Evolutionary conservation across 2,329 filamentous ascomycete species (phyloP), one percentile per base, ranked within the genome.

Genomic region (Cladosporium sp.): DNA sequence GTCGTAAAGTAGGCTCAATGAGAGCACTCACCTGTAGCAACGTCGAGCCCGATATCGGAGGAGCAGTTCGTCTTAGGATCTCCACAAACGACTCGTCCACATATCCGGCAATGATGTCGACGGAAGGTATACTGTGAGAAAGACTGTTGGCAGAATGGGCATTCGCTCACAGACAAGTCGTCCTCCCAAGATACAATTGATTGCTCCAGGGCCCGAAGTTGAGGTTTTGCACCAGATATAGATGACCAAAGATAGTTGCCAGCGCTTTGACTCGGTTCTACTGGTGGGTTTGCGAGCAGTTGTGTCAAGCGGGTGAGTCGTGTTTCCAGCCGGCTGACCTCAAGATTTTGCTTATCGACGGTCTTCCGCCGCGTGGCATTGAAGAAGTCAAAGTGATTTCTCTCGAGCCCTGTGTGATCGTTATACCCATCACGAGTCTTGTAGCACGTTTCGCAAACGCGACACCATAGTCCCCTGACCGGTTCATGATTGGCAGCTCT

Each of bases 391-490:
- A 85, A 92, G 66, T 92, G 88, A 67, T 96, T 87, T 60, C 86
- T 80, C 59, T 86, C 78, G 2, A 87, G 73, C 0, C 92, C 84
- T 74, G 60, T 62, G 51, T 68, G 66, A 59, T 99, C 92, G 70
- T 95, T 96, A 75, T 99, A 99, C 3, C 94, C 94, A 25, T 92
- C 90, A 67, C 94, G 84, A 54, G 92, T 96, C 77, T 97, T 97
- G 77, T 94, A 99, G 76, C 94, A 99, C n/a, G 94, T 97, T 77
- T 99, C 94, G 71, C 94, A 99, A 1, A 97, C 93, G 54, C 94
- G 80, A 67, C 90, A 96, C 94, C 94, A 99, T 66, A 90, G 84
- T 7, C 94, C 94, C 62, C 93, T 81, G 1, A 94, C 85, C 0
- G 94, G 93, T 64, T 99, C 94, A 74, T 97, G 91, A 60, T 87